These are phyloP conservation scores for Thraustotheca clavata DNA, from an alignment of 352 stramenopile species.

Conservation along the genomic window DNA sequence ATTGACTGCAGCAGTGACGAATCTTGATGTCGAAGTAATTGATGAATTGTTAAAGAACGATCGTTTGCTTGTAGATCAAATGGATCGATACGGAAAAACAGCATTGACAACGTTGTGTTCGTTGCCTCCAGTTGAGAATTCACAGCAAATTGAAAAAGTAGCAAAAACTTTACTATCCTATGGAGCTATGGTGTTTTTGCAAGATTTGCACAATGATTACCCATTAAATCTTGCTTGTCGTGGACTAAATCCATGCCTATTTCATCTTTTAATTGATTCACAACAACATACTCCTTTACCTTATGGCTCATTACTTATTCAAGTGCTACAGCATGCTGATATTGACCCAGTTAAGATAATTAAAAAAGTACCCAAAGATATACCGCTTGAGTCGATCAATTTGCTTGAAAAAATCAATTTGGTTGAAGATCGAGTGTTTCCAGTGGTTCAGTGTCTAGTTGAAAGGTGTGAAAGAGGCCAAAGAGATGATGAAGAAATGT, in stretches of 20 bases:
- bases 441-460: constrained; percentile 4
- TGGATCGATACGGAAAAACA: background rate
- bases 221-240: constrained; percentile 9
- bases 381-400: background rate
- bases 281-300: too few relatives aligned
- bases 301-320: too few relatives aligned
- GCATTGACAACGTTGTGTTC: constrained; percentile 1
- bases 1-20: constrained; percentile 1
- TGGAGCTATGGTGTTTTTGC: constrained; percentile 1
- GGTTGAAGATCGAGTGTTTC: background rate
- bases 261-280: background rate
- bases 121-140: background rate
- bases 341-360: too few relatives aligned
- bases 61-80: background rate
- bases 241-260: background rate
- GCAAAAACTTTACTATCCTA: constrained; percentile 1
- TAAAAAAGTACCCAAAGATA: background rate
- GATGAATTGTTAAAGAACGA: background rate
- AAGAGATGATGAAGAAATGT: background rate
- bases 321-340: too few relatives aligned
- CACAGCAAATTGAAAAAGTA: background rate
- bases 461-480: background rate
- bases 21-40: background rate
- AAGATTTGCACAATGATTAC: background rate
- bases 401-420: background rate